These are phyloP conservation scores for Phaeotremella fagi DNA, from an alignment of 768 basidiomycete genomes.

Conservation along the genomic window DNA sequence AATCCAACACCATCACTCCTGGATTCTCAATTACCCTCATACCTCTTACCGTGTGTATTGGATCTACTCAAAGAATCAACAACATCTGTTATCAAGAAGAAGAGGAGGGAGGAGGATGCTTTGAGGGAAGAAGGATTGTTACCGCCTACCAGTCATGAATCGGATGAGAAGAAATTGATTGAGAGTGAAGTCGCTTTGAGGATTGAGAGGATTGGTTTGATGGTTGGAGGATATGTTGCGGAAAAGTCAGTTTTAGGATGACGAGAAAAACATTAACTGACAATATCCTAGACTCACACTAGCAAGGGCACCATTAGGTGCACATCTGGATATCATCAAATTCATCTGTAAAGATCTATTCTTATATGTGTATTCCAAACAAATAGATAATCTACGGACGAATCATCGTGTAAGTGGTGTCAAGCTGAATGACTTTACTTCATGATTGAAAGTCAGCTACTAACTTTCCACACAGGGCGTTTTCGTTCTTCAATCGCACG, in stretches of 20 bases:
- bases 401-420: conserved; percentile 71
- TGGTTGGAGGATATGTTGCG: conserved; percentile 78
- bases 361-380: conserved; percentile 85
- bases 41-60: conserved; percentile 77
- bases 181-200: conserved; percentile 66
- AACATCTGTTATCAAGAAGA: conserved; percentile 67
- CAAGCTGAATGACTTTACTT: not conserved
- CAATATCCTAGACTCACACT: conserved; percentile 61
- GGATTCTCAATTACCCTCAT: conserved; percentile 49
- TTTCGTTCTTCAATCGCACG: conserved; percentile 87
- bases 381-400: conserved; percentile 89
- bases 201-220: conserved; percentile 75
- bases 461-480: conserved; percentile 63
- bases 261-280: no score
- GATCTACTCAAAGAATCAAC: conserved; percentile 70
- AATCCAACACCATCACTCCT: conserved; percentile 39
- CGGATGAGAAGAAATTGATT: conserved; percentile 68
- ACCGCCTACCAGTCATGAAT: conserved; percentile 52
- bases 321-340: conserved; percentile 85
- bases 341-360: conserved; percentile 97
- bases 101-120: conserved; percentile 74
- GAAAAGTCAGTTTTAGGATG: conserved; percentile 60
- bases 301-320: conserved; percentile 67
- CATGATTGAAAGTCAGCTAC: not conserved
- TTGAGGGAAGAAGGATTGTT: conserved; percentile 52